These are phyloP conservation scores for Miscanthus lutarioriparius DNA, from an alignment of 176 grass and related monocot species.

Conservation along the genomic window DNA sequence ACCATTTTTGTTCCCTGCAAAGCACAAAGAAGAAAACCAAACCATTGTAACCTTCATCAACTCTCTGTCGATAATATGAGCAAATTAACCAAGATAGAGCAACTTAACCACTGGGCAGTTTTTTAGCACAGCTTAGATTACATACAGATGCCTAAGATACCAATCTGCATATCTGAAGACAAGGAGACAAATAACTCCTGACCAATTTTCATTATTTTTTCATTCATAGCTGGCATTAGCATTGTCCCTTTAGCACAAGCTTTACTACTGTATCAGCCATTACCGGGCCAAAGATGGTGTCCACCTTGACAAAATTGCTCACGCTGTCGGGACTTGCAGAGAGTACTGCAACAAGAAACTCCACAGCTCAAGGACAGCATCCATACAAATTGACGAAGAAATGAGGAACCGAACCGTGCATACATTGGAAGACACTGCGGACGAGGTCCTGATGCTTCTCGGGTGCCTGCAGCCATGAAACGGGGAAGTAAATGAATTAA, in stretches of 20 bases:
- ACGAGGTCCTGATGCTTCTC: conserved; percentile 90
- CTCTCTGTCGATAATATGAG: neutral
- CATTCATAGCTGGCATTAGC: neutral
- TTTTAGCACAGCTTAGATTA: neutral
- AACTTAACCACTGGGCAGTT: neutral
- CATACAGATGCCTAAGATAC: neutral
- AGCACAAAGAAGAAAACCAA: conserved; percentile 15
- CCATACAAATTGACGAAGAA: neutral
- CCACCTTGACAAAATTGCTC: conserved; percentile 70
- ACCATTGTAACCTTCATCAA: neutral
- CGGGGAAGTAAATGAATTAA: neutral
- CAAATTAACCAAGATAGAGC: neutral
- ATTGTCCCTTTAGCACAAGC: conserved; percentile 19
- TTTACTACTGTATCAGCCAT: conserved; percentile 10
- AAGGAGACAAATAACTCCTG: neutral
- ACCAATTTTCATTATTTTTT: neutral
- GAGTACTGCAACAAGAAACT: conserved; percentile 51
- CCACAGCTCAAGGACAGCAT: neutral
- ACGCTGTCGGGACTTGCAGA: conserved; percentile 73
- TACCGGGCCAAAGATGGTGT: conserved; percentile 82
- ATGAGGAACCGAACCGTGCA: conserved; percentile 4
- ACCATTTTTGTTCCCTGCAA: conserved; percentile 71
- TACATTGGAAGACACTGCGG: conserved; percentile 74
- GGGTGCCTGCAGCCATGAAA: conserved; percentile 56
- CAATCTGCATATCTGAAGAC: neutral